Evolutionary conservation across 345 rosid species (phyloP).

Genomic region (Pistacia integerrima): DNA sequence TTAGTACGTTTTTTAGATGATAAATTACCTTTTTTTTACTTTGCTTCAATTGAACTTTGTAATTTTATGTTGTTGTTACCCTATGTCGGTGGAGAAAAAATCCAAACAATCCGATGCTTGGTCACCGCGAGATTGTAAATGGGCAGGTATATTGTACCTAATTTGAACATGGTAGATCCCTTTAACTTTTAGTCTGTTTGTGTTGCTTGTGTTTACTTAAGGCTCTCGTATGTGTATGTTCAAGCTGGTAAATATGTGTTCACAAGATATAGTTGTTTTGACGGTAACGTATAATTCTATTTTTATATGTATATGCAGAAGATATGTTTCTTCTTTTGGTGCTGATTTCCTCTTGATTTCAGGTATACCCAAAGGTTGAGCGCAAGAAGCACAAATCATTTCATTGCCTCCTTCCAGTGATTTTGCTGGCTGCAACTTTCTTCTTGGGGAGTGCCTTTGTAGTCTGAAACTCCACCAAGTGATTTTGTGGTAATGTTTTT

Average conservation of each 20-base stretch:
- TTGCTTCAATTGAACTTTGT: not conserved
- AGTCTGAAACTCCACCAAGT: constrained; percentile 37
- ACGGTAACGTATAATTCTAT: too few relatives aligned
- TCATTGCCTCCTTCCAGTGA: constrained; percentile 33
- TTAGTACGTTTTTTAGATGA: not conserved
- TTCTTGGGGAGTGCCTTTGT: constrained; percentile 50
- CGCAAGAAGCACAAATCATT: constrained; percentile 10
- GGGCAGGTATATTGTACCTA: constrained; percentile 55
- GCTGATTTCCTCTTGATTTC: constrained; percentile 21
- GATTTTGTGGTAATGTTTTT: constrained; percentile 74
- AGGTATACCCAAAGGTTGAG: constrained; percentile 36
- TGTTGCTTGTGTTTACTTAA: too few relatives aligned
- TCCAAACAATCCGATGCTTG: constrained; percentile 88
- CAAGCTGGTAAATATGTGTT: too few relatives aligned
- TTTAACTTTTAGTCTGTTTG: not conserved
- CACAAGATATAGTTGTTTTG: too few relatives aligned
- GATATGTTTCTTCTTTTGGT: too few relatives aligned
- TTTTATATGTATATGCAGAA: too few relatives aligned
- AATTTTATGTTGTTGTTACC: constrained; percentile 29
- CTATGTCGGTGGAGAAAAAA: constrained; percentile 71
- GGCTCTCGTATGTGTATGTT: too few relatives aligned
- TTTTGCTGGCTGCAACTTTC: constrained; percentile 46
- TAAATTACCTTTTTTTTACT: not conserved
- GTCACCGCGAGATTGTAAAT: constrained; percentile 70
- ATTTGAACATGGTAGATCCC: not conserved